phyloP scores from a whole-genome alignment of 768 basidiomycete genomes.

The Paxillus involutus region DNA sequence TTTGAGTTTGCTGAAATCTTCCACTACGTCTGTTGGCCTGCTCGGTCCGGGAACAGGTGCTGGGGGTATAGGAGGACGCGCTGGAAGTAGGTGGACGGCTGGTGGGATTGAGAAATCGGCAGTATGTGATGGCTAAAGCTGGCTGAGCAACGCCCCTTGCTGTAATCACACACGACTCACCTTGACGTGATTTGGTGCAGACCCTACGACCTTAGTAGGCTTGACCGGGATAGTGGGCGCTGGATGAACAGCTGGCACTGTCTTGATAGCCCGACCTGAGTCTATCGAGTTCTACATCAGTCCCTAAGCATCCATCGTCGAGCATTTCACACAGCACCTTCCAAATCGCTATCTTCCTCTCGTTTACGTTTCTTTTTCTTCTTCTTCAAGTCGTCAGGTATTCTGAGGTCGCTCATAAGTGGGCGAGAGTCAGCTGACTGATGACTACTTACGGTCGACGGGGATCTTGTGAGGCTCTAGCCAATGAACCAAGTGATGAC shows the following conservation, averaged over 20 bases:
- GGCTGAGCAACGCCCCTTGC: slow-evolving; percentile 10
- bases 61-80: slow-evolving; percentile 61
- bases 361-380: slow-evolving; percentile 88
- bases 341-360: slow-evolving; percentile 72
- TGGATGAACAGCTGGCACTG: slow-evolving; percentile 49
- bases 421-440: slow-evolving; percentile 14
- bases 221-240: slow-evolving; percentile 47
- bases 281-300: slow-evolving; percentile 36
- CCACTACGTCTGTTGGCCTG: slow-evolving; percentile 76
- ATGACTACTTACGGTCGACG: slow-evolving; percentile 51
- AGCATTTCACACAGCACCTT: slow-evolving; percentile 45
- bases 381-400: slow-evolving; percentile 59
- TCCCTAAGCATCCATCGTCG: not conserved
- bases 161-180: slow-evolving; percentile 30
- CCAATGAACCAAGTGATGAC: slow-evolving; percentile 45
- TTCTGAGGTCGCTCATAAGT: slow-evolving; percentile 15
- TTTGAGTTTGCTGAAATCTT: slow-evolving; percentile 88
- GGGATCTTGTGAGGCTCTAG: slow-evolving; percentile 59
- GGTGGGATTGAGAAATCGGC: slow-evolving; percentile 66
- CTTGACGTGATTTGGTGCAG: slow-evolving; percentile 49
- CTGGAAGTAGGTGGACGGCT: slow-evolving; percentile 48
- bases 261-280: slow-evolving; percentile 53
- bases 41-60: slow-evolving; percentile 76
- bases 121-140: slow-evolving; percentile 32
- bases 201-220: slow-evolving; percentile 50